A percentile compares a stretch with the other conserved stretches of the same genome.
These are phyloP conservation scores for Termitomyces sp. DNA, from an alignment of 768 basidiomycete species.

Conservation along the genomic window DNA sequence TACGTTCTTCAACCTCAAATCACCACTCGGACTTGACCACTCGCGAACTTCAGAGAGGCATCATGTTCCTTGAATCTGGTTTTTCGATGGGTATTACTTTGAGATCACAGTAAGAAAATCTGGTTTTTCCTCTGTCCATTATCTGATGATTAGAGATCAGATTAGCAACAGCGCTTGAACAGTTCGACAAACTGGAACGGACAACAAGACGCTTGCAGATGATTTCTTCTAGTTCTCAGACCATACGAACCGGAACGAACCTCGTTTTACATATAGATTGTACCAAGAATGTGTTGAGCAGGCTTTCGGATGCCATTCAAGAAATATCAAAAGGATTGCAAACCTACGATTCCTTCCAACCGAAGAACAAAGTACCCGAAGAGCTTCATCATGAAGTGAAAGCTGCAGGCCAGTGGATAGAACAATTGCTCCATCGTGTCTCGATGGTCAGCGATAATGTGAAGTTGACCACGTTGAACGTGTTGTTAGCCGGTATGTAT, in stretches of 20 bases:
- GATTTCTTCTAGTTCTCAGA: constrained; percentile 13
- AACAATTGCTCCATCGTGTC: constrained; percentile 20
- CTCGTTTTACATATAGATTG: constrained; percentile 13
- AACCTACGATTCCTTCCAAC: constrained; percentile 28
- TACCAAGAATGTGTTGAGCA: constrained; percentile 24
- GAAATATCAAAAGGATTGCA: constrained; percentile 31
- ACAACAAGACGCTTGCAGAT: constrained; percentile 22
- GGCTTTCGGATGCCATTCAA: constrained; percentile 28
- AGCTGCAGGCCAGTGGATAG: constrained; percentile 18
- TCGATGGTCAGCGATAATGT: constrained; percentile 14
- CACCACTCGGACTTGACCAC: constrained; percentile 84
- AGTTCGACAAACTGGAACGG: constrained; percentile 19
- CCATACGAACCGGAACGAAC: constrained; percentile 7
- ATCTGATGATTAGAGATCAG: constrained; percentile 17
- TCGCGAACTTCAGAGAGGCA: constrained; percentile 79
- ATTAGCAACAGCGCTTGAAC: constrained; percentile 21
- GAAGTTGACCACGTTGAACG: constrained; percentile 20
- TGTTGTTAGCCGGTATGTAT: constrained; percentile 32
- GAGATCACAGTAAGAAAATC: constrained; percentile 55
- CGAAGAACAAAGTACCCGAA: constrained; percentile 15
- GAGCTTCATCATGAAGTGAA: constrained; percentile 24
- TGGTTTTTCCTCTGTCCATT: not conserved
- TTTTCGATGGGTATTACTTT: constrained; percentile 62
- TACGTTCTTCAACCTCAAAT: constrained; percentile 54
- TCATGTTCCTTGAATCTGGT: constrained; percentile 74